Percentiles rank a stretch among this genome's conserved stretches.
Evolutionary conservation across 352 stramenopile genomes (phyloP).

Genomic region (Pythium sukuiense): DNA sequence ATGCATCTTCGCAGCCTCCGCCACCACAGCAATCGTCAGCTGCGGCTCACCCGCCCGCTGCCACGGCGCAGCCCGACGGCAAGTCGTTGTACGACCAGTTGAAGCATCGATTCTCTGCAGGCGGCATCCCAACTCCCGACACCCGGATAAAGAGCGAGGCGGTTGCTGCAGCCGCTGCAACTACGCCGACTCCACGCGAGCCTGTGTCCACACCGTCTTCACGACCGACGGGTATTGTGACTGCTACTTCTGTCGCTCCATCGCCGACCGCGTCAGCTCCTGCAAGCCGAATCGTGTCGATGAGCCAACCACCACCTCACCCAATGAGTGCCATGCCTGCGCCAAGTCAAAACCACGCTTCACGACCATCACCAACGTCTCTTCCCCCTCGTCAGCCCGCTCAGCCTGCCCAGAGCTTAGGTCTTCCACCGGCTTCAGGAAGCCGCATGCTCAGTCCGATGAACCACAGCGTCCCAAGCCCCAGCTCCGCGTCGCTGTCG

Average conservation of each 20-base stretch:
- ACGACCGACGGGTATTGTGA: background rate
- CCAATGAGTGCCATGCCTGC: background rate
- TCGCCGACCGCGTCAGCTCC: constrained; percentile 10
- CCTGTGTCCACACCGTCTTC: background rate
- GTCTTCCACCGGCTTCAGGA: background rate
- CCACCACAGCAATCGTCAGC: background rate
- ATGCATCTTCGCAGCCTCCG: background rate
- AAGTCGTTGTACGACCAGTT: constrained; percentile 52
- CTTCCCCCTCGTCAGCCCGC: background rate
- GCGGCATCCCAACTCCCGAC: background rate
- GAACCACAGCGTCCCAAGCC: background rate
- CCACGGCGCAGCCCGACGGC: constrained; percentile 12
- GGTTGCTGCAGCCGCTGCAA: constrained; percentile 22
- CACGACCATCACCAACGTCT: background rate
- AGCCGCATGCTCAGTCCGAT: background rate
- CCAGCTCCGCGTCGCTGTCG: background rate
- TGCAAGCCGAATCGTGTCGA: background rate
- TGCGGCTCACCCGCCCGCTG: background rate
- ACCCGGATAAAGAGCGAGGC: constrained; percentile 12
- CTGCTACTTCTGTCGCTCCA: background rate
- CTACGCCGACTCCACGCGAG: background rate
- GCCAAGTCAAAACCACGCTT: background rate
- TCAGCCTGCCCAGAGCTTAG: background rate
- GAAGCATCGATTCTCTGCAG: background rate
- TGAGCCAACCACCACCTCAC: background rate